Percentiles rank a stretch among this genome's conserved stretches.
Evolutionary conservation across 768 basidiomycete genomes (phyloP).

Genomic region (Russula vinacea): DNA sequence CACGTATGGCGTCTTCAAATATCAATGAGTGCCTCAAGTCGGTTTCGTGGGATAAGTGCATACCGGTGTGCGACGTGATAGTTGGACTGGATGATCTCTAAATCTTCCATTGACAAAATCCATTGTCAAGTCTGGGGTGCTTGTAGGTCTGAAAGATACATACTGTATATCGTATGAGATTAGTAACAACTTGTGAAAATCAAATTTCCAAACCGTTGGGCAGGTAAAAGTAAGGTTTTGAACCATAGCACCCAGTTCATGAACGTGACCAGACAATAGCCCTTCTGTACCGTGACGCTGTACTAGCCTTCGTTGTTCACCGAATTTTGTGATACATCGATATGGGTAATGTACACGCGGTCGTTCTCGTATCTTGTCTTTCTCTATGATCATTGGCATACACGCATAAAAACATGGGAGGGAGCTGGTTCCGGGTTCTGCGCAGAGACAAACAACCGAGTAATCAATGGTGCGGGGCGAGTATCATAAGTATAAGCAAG

Average conservation of each 20-base stretch:
- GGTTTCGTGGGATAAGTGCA: not conserved
- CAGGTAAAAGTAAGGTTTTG: not conserved
- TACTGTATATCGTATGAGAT: not conserved
- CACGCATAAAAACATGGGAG: constrained; percentile 25
- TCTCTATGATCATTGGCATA: constrained; percentile 26
- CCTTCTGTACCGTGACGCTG: not conserved
- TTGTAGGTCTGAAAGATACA: not conserved
- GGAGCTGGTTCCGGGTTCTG: constrained; percentile 22
- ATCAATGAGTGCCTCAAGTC: not conserved
- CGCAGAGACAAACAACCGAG: constrained; percentile 22
- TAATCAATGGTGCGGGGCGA: constrained; percentile 19
- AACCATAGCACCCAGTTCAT: not conserved
- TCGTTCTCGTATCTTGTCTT: constrained; percentile 22
- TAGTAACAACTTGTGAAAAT: not conserved
- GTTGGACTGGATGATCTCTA: not conserved
- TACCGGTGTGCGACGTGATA: not conserved
- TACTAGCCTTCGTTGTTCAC: not conserved
- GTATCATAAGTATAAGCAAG: constrained; percentile 31
- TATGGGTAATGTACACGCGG: not conserved
- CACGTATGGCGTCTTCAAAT: not conserved
- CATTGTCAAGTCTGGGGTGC: not conserved
- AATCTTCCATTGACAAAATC: not conserved
- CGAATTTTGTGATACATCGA: not conserved
- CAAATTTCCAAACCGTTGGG: not conserved
- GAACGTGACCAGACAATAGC: not conserved